Percentiles rank a stretch among this genome's conserved stretches.
phyloP scores from a whole-genome alignment of 2,329 filamentous ascomycete species.

The Sordariomycetes sp. region DNA sequence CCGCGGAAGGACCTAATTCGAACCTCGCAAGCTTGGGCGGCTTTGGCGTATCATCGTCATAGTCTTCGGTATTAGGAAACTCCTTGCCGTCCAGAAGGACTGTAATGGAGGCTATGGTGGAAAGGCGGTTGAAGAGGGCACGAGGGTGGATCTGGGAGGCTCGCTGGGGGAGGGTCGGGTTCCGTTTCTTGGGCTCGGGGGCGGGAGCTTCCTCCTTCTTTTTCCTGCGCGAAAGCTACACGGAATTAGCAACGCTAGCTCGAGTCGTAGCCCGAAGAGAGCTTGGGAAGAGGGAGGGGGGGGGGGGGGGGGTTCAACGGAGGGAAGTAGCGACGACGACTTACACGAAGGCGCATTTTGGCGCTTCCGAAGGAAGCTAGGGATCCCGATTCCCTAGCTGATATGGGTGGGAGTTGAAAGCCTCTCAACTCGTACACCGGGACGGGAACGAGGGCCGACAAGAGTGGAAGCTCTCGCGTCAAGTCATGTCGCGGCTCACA shows the following conservation, averaged over 20 bases:
- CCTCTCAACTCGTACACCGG: not conserved
- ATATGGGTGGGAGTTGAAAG: not conserved
- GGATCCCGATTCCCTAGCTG: not conserved
- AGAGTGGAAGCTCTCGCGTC: not conserved
- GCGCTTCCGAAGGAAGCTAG: not conserved
- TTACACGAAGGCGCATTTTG: not conserved
- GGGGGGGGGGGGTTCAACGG: too few species aligned
- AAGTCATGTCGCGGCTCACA: not conserved
- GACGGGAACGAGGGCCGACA: not conserved
- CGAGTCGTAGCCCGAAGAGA: not conserved
- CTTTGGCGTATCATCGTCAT: not conserved
- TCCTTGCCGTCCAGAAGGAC: not conserved
- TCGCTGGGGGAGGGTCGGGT: not conserved
- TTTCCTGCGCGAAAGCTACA: not conserved
- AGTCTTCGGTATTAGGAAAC: not conserved
- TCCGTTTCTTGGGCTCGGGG: not conserved
- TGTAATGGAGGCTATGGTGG: constrained; percentile 3
- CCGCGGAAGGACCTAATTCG: not conserved
- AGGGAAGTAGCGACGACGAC: not conserved
- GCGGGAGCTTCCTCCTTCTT: not conserved
- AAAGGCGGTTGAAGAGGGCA: constrained; percentile 3
- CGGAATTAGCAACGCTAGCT: not conserved
- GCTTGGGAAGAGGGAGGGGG: too few species aligned
- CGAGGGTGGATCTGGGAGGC: not conserved
- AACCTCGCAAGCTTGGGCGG: not conserved